phyloP scores from a whole-genome alignment of 495 filamentous ascomycete species.

The Evansstolkia leycettana region DNA sequence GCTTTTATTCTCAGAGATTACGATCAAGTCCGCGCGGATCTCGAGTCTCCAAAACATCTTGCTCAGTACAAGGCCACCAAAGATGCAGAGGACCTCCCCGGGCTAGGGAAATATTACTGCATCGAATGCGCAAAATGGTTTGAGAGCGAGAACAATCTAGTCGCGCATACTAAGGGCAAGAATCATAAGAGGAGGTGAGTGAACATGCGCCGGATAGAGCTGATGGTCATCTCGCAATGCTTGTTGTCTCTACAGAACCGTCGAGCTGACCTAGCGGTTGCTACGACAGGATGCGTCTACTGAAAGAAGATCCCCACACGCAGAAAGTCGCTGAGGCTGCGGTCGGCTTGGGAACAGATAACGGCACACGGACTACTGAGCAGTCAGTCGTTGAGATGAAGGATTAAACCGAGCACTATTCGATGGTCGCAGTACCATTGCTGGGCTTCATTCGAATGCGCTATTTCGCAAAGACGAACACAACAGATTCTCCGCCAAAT shows the following conservation, averaged over 20 bases:
- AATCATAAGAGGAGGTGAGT: slow-evolving; percentile 78
- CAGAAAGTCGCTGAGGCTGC: slow-evolving; percentile 80
- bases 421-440: too few relatives aligned
- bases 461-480: too few relatives aligned
- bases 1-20: slow-evolving; percentile 46
- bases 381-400: slow-evolving; percentile 23
- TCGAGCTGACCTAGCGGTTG: not conserved
- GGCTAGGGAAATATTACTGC: slow-evolving; percentile 73
- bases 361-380: slow-evolving; percentile 34
- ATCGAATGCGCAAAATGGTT: slow-evolving; percentile 95
- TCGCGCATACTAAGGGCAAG: slow-evolving; percentile 72
- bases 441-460: too few relatives aligned
- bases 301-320: slow-evolving; percentile 72
- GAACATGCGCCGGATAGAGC: too few relatives aligned
- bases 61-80: slow-evolving; percentile 64
- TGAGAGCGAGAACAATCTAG: slow-evolving; percentile 69
- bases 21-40: slow-evolving; percentile 78
- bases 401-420: slow-evolving; percentile 10
- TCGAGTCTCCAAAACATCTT: slow-evolving; percentile 64
- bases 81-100: slow-evolving; percentile 75
- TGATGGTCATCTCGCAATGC: too few relatives aligned
- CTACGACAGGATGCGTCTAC: slow-evolving; percentile 52
- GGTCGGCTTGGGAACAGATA: slow-evolving; percentile 55
- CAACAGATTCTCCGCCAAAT: not conserved
- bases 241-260: slow-evolving; percentile 1